These are phyloP conservation scores for Sergeia podlipaevii DNA, from an alignment of 208 protist species.

Conservation along the genomic window DNA sequence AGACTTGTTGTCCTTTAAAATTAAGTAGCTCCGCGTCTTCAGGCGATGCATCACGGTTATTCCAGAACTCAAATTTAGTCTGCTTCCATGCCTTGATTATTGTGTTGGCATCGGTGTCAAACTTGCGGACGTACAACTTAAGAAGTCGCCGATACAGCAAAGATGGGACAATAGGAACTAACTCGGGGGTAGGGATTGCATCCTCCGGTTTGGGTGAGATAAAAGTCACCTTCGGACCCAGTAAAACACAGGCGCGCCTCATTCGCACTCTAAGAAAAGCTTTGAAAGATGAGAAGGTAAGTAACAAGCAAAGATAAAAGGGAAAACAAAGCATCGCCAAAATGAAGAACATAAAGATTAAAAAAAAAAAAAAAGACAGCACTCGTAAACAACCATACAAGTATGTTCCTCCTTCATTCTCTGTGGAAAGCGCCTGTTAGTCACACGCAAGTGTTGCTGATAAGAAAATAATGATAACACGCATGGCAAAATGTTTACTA, in stretches of 20 bases:
- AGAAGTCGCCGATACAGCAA: constrained; percentile 75
- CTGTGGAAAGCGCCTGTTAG: too few species aligned
- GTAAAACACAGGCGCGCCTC: constrained; percentile 2
- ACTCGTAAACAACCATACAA: too few species aligned
- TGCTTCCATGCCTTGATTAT: constrained; percentile 85
- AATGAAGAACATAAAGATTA: too few species aligned
- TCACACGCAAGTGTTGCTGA: too few species aligned
- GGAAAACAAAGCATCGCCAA: background rate
- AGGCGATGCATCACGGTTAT: constrained; percentile 29
- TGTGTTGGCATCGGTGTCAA: constrained; percentile 81
- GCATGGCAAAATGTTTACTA: too few species aligned
- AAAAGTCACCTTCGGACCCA: constrained; percentile 57
- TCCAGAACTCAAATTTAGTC: constrained; percentile 88
- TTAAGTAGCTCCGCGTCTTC: constrained; percentile 68
- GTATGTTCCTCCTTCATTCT: too few species aligned
- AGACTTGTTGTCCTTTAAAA: constrained; percentile 70
- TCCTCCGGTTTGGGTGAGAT: constrained; percentile 62
- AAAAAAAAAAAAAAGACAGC: constrained; percentile 12
- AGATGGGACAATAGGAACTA: constrained; percentile 51
- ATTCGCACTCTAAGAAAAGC: background rate
- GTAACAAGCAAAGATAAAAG: background rate
- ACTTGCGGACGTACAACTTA: constrained; percentile 83
- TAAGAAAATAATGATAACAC: too few species aligned
- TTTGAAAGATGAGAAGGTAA: background rate
- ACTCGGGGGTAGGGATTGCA: constrained; percentile 40